Evolutionary conservation across 2,329 filamentous ascomycete genomes (phyloP), one percentile per base, ranked within the genome.

Genomic region (Colletotrichum eleusines): DNA sequence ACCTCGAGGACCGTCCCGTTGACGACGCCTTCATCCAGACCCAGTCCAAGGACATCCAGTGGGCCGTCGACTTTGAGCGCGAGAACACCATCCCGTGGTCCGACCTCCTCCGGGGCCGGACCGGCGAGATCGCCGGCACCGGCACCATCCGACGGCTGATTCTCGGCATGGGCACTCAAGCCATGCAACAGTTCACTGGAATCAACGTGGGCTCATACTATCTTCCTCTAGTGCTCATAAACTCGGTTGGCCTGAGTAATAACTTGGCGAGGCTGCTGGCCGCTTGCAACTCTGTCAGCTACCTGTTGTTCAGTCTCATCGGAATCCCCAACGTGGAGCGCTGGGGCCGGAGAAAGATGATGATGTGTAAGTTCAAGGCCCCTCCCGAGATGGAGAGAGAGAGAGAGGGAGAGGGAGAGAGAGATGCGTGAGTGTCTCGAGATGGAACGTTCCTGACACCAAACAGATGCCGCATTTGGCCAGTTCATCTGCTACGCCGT

Each of bases 331-430:
- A 76, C 44, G 75, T 79, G 12, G 78, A 80, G 58, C 76, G 74
- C 60, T 85, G 83, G 80, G 88, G 87, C 33, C 82, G 87, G 3
- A 80, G 87, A 4, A 87, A 87, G 73, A 82, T 89, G 80, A 86
- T 89, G 83, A 85, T 89, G 78, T 87, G 85, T 75, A 66, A 72
- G 74, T 59, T 7, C 28, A 16, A 26, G 44, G 48, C 14, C 28
- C 20, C 16, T 8, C 23, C 23, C 11, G 3, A 2, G n/a, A 6
- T n/a, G n/a, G 3, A 16, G 7, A 35, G 7, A 4, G 0, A 66
- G 16, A n/a, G 11, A 14, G 12, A 54, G 18, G 6, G 14, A 18
- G 6, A 44, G 2, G 1, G 8, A n/a, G n/a, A n/a, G 11, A 14
- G 12, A n/a, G n/a, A n/a, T n/a, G n/a, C n/a, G 42, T 9, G 12